phyloP scores from a whole-genome alignment of 257 asterid species.

The Nicotiana sylvestris region DNA sequence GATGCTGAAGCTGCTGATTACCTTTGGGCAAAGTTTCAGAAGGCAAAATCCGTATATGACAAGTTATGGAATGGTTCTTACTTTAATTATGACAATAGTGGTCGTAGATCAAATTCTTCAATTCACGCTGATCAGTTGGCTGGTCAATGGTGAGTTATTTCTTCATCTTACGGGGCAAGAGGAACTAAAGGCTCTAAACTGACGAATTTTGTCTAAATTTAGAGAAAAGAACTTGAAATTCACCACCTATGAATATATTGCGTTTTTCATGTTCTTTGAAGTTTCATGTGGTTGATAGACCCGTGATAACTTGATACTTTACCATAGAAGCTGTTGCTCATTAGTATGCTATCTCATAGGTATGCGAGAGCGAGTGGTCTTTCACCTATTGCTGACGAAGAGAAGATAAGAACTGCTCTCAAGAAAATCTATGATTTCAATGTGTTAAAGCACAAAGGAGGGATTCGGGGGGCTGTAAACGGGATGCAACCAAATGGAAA shows the following conservation, averaged over 20 bases:
- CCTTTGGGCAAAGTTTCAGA: slow-evolving; percentile 70
- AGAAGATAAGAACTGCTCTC: slow-evolving; percentile 64
- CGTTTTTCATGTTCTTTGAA: neutral
- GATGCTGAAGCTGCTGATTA: slow-evolving; percentile 73
- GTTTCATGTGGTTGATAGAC: neutral
- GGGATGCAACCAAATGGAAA: slow-evolving; percentile 93
- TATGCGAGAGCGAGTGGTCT: slow-evolving; percentile 94
- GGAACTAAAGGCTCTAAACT: neutral
- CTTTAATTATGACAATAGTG: slow-evolving; percentile 75
- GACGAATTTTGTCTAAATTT: neutral
- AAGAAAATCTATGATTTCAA: slow-evolving; percentile 72
- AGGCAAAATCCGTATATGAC: slow-evolving; percentile 70
- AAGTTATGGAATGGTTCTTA: slow-evolving; percentile 90
- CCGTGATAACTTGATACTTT: neutral
- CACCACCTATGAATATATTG: neutral
- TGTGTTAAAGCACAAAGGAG: slow-evolving; percentile 70
- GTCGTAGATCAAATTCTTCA: slow-evolving; percentile 62
- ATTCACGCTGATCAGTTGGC: slow-evolving; percentile 98
- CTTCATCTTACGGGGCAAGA: neutral
- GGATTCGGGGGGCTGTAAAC: slow-evolving; percentile 76
- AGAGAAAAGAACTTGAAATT: neutral
- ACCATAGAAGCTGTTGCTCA: neutral
- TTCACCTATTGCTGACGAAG: slow-evolving; percentile 70
- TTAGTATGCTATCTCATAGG: slow-evolving; percentile 36
- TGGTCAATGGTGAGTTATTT: slow-evolving; percentile 68